These are phyloP conservation scores for Tarenaya hassleriana DNA, from an alignment of 345 rosid species.

Conservation along the genomic window DNA sequence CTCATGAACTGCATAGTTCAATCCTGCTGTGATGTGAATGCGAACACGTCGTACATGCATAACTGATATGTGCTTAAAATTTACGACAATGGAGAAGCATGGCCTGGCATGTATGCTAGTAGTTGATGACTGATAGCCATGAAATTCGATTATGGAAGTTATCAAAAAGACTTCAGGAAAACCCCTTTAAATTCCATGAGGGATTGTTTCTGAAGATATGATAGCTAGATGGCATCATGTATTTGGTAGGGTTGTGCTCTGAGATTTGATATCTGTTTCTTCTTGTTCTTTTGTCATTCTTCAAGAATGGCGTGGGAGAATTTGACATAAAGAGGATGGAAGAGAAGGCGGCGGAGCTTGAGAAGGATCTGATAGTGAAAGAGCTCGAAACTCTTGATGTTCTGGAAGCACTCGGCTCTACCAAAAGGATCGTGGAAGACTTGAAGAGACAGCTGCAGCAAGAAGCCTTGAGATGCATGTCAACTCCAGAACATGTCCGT, in stretches of 20 bases:
- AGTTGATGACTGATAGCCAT: too few species aligned
- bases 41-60: too few species aligned
- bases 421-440: conserved; percentile 81
- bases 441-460: conserved; percentile 75
- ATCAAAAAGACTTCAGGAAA: too few species aligned
- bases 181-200: too few species aligned
- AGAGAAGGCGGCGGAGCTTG: conserved; percentile 76
- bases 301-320: conserved; percentile 48
- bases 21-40: too few species aligned
- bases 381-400: conserved; percentile 91
- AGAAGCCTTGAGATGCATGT: conserved; percentile 67
- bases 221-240: not conserved
- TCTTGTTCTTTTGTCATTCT: not conserved
- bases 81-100: too few species aligned
- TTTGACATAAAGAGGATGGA: conserved; percentile 86
- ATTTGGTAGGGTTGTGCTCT: not conserved
- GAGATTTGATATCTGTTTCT: not conserved
- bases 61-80: too few species aligned
- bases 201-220: not conserved
- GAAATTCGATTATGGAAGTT: too few species aligned
- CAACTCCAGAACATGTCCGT: conserved; percentile 30
- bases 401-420: conserved; percentile 78
- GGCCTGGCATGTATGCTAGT: too few species aligned
- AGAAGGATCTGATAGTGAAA: conserved; percentile 89
- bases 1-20: too few species aligned